phyloP scores from a whole-genome alignment of 192 early-diverging fungal species.

The Rhizophlyctis rosea region DNA sequence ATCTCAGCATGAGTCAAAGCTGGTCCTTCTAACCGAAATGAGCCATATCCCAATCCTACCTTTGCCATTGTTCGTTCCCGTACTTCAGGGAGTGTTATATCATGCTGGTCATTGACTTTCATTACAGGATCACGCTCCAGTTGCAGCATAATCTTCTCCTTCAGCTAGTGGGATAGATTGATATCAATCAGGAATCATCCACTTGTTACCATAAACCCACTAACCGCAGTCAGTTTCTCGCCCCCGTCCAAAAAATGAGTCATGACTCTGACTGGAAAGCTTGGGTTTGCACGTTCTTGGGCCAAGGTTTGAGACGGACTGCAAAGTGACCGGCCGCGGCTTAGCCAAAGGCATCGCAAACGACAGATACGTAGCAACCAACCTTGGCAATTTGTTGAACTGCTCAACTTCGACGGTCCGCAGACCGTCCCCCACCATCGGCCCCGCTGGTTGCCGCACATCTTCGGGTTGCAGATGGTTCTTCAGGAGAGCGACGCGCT shows the following conservation, averaged over 20 bases:
- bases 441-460: too few relatives aligned
- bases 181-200: not conserved
- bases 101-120: slow-evolving; percentile 75
- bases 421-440: too few relatives aligned
- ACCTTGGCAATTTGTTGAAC: too few relatives aligned
- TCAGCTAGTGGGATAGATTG: slow-evolving; percentile 37
- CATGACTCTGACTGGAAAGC: slow-evolving; percentile 74
- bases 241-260: slow-evolving; percentile 84
- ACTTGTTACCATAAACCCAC: not conserved
- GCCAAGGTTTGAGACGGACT: slow-evolving; percentile 35
- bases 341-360: too few relatives aligned
- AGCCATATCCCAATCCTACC: slow-evolving; percentile 45
- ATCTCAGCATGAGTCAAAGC: too few relatives aligned
- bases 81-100: slow-evolving; percentile 70
- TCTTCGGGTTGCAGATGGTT: too few relatives aligned
- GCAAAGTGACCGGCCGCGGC: too few relatives aligned
- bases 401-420: too few relatives aligned
- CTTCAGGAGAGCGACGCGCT: too few relatives aligned
- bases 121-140: slow-evolving; percentile 82
- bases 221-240: slow-evolving; percentile 32
- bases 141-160: slow-evolving; percentile 80
- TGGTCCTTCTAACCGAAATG: too few relatives aligned
- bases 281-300: slow-evolving; percentile 70
- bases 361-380: too few relatives aligned
- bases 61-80: slow-evolving; percentile 85